phyloP scores from a whole-genome alignment of 768 basidiomycete species.

The Suillus spraguei region DNA sequence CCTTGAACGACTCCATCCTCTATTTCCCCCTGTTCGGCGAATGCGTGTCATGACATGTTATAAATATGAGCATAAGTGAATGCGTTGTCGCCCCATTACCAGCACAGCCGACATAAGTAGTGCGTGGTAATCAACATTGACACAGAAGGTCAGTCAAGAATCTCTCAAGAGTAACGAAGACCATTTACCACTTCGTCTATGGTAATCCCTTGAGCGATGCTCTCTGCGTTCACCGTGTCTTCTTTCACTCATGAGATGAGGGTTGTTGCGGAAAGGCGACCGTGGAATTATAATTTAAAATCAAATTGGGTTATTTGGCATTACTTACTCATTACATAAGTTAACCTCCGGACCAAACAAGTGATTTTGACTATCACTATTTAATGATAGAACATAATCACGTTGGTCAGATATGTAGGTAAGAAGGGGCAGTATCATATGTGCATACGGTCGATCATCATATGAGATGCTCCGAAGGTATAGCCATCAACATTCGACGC shows the following conservation, averaged over 20 bases:
- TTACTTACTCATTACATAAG: not conserved
- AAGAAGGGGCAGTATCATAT: too few relatives aligned
- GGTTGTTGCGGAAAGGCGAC: conserved; percentile 1
- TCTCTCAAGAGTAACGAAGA: not conserved
- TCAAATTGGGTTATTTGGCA: not conserved
- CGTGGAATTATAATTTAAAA: not conserved
- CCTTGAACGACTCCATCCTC: conserved; percentile 27
- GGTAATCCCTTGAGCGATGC: conserved; percentile 9
- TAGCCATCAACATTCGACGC: too few relatives aligned
- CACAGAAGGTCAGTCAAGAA: conserved; percentile 25
- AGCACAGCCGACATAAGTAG: conserved; percentile 7
- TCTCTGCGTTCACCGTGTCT: conserved; percentile 11
- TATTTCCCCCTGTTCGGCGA: conserved; percentile 19
- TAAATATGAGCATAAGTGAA: not conserved
- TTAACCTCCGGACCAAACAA: not conserved
- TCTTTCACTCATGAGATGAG: conserved; percentile 21
- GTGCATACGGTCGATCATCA: too few relatives aligned
- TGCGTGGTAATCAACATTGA: conserved; percentile 29
- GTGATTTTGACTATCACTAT: too few relatives aligned
- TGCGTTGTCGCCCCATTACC: conserved; percentile 24
- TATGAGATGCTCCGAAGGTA: too few relatives aligned
- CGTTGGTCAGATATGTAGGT: too few relatives aligned
- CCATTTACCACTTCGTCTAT: conserved; percentile 29
- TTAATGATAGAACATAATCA: too few relatives aligned
- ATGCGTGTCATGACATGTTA: conserved; percentile 8